phyloP scores from a whole-genome alignment of 1,139 yeast genomes.

The Meyerozyma smithsonii region DNA sequence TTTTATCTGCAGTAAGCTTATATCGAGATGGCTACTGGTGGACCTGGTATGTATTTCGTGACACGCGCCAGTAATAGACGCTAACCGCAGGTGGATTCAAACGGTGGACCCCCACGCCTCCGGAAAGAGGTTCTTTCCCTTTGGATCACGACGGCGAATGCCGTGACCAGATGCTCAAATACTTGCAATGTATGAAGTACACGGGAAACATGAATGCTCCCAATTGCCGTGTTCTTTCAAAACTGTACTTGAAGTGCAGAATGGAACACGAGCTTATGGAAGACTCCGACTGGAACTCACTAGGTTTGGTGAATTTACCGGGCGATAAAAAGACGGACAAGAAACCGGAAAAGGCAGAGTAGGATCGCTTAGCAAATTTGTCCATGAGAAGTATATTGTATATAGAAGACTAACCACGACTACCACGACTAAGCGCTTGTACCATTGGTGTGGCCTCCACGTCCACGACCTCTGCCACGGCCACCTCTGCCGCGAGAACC shows the following conservation, averaged over 20 bases:
- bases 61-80: neutral
- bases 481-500: constrained; percentile 23
- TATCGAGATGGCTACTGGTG: constrained; percentile 2
- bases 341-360: too few species aligned
- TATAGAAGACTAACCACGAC: neutral
- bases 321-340: constrained; percentile 38
- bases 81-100: constrained; percentile 27
- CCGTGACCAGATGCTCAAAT: constrained; percentile 65
- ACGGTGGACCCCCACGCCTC: constrained; percentile 81
- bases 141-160: constrained; percentile 91
- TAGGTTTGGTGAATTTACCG: constrained; percentile 66
- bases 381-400: neutral
- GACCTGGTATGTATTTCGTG: neutral
- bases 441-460: constrained; percentile 10
- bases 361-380: too few species aligned
- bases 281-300: constrained; percentile 70
- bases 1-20: neutral
- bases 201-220: constrained; percentile 84
- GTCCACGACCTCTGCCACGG: constrained; percentile 21
- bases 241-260: constrained; percentile 74
- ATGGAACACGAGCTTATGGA: constrained; percentile 92
- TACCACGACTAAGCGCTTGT: constrained; percentile 5
- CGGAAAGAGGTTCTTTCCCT: constrained; percentile 95
- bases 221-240: constrained; percentile 81
- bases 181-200: constrained; percentile 71